phyloP scores from a whole-genome alignment of 805 yeast genomes.

The Cyberlindnera maclurae region DNA sequence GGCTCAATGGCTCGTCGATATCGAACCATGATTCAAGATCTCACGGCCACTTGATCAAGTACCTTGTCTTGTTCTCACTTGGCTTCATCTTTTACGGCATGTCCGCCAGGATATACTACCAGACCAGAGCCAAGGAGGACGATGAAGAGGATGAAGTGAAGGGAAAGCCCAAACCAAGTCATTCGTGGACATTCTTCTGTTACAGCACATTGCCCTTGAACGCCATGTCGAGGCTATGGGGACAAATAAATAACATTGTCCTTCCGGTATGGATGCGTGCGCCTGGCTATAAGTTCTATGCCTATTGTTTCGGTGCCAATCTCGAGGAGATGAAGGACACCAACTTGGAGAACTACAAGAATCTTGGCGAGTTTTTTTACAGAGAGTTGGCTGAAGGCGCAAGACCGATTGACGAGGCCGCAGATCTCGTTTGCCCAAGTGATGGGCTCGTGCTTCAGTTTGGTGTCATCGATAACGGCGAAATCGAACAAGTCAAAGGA shows the following conservation, averaged over 20 bases:
- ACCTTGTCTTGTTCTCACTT: constrained; percentile 23
- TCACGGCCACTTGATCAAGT: constrained; percentile 21
- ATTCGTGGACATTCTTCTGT: constrained; percentile 84
- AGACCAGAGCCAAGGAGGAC: constrained; percentile 18
- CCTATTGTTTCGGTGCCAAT: constrained; percentile 79
- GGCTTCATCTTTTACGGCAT: constrained; percentile 24
- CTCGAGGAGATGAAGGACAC: constrained; percentile 84
- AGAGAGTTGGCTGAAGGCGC: constrained; percentile 70
- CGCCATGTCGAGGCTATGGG: constrained; percentile 92
- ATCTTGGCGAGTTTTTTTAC: constrained; percentile 87
- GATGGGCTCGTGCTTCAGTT: constrained; percentile 87
- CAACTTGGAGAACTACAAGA: constrained; percentile 64
- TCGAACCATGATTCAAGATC: constrained; percentile 9
- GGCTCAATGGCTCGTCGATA: constrained; percentile 15
- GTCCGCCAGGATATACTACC: constrained; percentile 22
- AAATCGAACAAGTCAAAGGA: constrained; percentile 95
- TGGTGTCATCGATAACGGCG: constrained; percentile 75
- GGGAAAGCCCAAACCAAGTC: constrained; percentile 45
- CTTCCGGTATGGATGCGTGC: constrained; percentile 85
- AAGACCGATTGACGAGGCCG: constrained; percentile 63
- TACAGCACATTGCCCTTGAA: constrained; percentile 88
- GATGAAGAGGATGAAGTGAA: constrained; percentile 20
- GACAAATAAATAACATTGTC: constrained; percentile 73
- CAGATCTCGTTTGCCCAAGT: constrained; percentile 78
- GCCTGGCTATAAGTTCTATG: constrained; percentile 74